Percentiles rank a stretch among this genome's conserved stretches.
Conservation (phyloP, 306 rosid species). For the Casuarina equisetifolia region DNA sequence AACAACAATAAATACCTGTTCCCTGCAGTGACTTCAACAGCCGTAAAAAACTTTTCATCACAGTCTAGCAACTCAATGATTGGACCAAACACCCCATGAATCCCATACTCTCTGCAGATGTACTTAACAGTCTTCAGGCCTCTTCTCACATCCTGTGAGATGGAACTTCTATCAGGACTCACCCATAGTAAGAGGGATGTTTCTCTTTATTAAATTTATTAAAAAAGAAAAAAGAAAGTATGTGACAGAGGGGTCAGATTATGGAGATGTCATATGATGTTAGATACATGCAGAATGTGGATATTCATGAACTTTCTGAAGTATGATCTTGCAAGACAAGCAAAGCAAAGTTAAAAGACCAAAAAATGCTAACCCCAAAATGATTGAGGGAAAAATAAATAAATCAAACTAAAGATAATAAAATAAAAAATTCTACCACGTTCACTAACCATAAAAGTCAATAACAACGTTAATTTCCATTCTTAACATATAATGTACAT, state of each 20-base stretch:
- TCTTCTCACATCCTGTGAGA: constrained; percentile 83
- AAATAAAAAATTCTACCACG: not conserved
- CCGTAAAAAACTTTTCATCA: constrained; percentile 88
- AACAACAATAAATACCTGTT: constrained; percentile 55
- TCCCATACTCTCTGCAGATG: constrained; percentile 65
- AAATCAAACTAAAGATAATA: too few relatives aligned
- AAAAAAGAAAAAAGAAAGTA: too few relatives aligned
- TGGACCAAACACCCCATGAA: constrained; percentile 91
- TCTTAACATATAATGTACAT: not conserved
- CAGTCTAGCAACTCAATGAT: constrained; percentile 90
- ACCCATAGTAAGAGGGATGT: not conserved
- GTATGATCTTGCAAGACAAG: too few relatives aligned
- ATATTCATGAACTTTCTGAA: not conserved
- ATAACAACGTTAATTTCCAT: not conserved
- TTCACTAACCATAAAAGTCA: not conserved
- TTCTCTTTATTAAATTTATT: too few relatives aligned
- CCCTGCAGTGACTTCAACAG: constrained; percentile 98
- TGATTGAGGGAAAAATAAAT: too few relatives aligned
- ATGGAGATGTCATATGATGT: not conserved
- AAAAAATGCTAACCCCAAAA: too few relatives aligned
- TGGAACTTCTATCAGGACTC: not conserved
- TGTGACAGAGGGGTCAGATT: too few relatives aligned
- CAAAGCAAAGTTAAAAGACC: too few relatives aligned
- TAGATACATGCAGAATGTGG: not conserved
- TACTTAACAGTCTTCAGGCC: constrained; percentile 88